Conservation (phyloP, 2,329 filamentous ascomycete species). For the Penicillium rolfsii region DNA sequence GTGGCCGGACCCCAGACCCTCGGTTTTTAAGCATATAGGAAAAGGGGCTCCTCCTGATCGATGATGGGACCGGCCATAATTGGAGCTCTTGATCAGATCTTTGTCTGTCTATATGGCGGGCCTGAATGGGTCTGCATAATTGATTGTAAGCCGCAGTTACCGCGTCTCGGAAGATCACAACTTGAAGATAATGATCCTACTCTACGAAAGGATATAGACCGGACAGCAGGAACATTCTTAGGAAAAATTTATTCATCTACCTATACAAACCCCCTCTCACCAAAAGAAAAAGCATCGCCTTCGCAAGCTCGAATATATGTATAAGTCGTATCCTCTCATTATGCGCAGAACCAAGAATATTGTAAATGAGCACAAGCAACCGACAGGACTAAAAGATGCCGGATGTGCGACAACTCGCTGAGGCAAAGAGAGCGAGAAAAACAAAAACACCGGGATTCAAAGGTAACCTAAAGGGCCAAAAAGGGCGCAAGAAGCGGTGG, state of each 20-base stretch:
- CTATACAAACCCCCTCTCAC: constrained; percentile 15
- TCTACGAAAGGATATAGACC: no score
- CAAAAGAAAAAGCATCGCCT: constrained; percentile 5
- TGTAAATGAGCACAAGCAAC: constrained; percentile 20
- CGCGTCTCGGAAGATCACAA: not conserved
- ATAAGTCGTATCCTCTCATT: constrained; percentile 41
- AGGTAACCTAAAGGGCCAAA: constrained; percentile 5
- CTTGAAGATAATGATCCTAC: no score
- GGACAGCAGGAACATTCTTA: not conserved
- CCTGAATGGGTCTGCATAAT: not conserved
- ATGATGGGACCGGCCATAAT: not conserved
- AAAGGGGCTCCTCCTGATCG: not conserved
- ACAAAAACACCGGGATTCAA: constrained; percentile 15
- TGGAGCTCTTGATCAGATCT: not conserved
- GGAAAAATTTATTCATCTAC: constrained; percentile 9
- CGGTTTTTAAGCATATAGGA: no score
- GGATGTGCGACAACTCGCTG: constrained; percentile 23
- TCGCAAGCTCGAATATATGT: constrained; percentile 30
- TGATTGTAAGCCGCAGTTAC: constrained; percentile 1
- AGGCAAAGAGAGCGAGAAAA: constrained; percentile 15
- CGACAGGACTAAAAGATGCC: constrained; percentile 4
- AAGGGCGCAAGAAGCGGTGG: constrained; percentile 13
- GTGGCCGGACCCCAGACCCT: not conserved
- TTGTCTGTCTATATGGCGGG: not conserved
- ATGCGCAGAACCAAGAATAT: constrained; percentile 31